Evolutionary conservation across 768 basidiomycete species (phyloP).

Genomic region (Jaapia argillacea): DNA sequence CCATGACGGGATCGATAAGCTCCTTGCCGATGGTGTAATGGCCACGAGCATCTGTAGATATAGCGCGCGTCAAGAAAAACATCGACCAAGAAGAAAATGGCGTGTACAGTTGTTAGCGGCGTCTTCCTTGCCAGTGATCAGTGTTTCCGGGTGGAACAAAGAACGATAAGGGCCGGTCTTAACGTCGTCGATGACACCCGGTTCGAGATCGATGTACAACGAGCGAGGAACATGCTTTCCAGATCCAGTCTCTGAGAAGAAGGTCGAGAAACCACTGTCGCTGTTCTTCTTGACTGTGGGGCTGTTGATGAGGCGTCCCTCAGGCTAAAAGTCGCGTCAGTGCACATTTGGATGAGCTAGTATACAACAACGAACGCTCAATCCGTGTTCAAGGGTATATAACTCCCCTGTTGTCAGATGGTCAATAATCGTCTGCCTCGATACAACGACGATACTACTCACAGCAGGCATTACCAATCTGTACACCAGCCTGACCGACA

Average conservation of each 20-base stretch:
- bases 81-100: constrained; percentile 1
- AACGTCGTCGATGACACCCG: constrained; percentile 92
- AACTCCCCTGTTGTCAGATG: constrained; percentile 68
- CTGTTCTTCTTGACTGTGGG: constrained; percentile 62
- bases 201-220: constrained; percentile 93
- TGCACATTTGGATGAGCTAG: neutral
- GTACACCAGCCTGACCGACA: constrained; percentile 94
- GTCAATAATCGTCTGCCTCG: constrained; percentile 5
- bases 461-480: constrained; percentile 96
- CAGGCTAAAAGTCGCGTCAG: constrained; percentile 46
- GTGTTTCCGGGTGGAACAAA: constrained; percentile 95
- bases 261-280: constrained; percentile 86
- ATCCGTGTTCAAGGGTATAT: constrained; percentile 95
- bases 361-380: constrained; percentile 56
- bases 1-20: constrained; percentile 92
- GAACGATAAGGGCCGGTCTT: constrained; percentile 86
- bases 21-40: constrained; percentile 99
- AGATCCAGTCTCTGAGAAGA: constrained; percentile 92
- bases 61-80: constrained; percentile 5
- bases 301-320: constrained; percentile 75
- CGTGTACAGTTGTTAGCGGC: constrained; percentile 97
- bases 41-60: constrained; percentile 82
- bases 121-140: constrained; percentile 97
- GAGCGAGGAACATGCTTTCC: constrained; percentile 96
- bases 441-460: constrained; percentile 23